phyloP scores from a whole-genome alignment of 106 monocot genomes.

The Posidonia australis region DNA sequence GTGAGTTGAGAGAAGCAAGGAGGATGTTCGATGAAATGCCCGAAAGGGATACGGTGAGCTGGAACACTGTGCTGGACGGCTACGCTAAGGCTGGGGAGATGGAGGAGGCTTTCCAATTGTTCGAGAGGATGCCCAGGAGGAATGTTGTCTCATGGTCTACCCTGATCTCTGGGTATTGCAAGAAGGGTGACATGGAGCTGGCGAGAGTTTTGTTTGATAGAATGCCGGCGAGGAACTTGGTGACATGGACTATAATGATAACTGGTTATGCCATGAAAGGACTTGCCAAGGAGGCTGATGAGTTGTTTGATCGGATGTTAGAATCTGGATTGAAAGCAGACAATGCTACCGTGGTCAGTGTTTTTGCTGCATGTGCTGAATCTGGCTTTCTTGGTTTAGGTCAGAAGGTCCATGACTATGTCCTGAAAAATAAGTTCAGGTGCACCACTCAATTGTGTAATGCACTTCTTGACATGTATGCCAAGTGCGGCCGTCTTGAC shows the following conservation, averaged over 20 bases:
- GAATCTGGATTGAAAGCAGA: conserved; percentile 35
- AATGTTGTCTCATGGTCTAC: conserved; percentile 85
- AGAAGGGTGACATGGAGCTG: conserved; percentile 57
- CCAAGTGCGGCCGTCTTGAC: conserved; percentile 59
- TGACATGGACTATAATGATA: conserved; percentile 77
- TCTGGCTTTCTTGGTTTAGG: conserved; percentile 61
- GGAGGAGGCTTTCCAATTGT: conserved; percentile 57
- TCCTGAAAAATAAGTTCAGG: conserved; percentile 16
- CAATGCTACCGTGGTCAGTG: conserved; percentile 34
- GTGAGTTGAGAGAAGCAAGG: conserved; percentile 30
- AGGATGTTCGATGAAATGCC: conserved; percentile 60
- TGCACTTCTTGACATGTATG: conserved; percentile 68
- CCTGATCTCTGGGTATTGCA: conserved; percentile 52
- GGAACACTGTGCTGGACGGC: conserved; percentile 67
- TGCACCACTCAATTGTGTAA: conserved; percentile 44
- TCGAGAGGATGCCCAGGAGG: conserved; percentile 45
- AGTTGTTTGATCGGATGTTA: conserved; percentile 49
- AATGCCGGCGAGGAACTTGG: conserved; percentile 66
- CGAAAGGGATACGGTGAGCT: conserved; percentile 47
- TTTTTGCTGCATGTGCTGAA: conserved; percentile 61
- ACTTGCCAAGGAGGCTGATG: conserved; percentile 29
- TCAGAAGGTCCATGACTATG: conserved; percentile 38
- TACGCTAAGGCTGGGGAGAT: conserved; percentile 42
- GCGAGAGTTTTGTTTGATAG: conserved; percentile 66
- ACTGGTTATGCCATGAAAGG: conserved; percentile 67